Evolutionary conservation across 2,329 filamentous ascomycete species (phyloP).

Genomic region (Stagonosporopsis tanaceti): DNA sequence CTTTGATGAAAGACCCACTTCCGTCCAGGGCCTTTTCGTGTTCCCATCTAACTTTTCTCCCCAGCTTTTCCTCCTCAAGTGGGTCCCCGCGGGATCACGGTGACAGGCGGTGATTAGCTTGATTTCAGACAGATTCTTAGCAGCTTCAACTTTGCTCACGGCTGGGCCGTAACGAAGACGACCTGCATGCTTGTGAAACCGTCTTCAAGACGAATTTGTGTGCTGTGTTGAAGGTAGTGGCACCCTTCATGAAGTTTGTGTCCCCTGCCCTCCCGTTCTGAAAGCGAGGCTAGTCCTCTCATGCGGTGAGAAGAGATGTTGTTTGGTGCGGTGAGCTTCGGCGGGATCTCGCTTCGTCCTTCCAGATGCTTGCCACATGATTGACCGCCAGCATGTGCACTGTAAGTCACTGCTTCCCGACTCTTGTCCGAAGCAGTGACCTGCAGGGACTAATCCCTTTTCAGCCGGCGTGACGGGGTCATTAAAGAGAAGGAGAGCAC

Average conservation of each 20-base stretch:
- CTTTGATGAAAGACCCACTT: slow-evolving; percentile 15
- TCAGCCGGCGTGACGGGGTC: slow-evolving; percentile 5
- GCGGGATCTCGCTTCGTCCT: slow-evolving; percentile 20
- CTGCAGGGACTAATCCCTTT: slow-evolving; percentile 13
- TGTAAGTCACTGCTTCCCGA: slow-evolving; percentile 7
- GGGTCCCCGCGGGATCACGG: slow-evolving; percentile 19
- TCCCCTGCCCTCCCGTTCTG: background rate
- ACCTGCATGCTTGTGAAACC: background rate
- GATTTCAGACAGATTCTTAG: slow-evolving; percentile 8
- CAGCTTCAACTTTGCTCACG: background rate
- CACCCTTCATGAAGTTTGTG: background rate
- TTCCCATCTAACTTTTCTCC: slow-evolving; percentile 18
- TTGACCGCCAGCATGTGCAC: slow-evolving; percentile 20
- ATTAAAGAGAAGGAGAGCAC: slow-evolving; percentile 13
- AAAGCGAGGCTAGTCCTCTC: slow-evolving; percentile 8
- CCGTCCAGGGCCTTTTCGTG: slow-evolving; percentile 13
- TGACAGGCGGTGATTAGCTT: slow-evolving; percentile 21
- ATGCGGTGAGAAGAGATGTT: slow-evolving; percentile 16
- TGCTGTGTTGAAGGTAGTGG: too few species aligned
- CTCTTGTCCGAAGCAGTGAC: slow-evolving; percentile 14
- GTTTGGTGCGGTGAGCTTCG: slow-evolving; percentile 18
- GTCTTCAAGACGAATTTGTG: background rate
- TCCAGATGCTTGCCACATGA: slow-evolving; percentile 20
- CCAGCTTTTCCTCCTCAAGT: slow-evolving; percentile 23
- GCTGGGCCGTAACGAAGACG: background rate